These are phyloP conservation scores for Pseudopediastrum boryanum DNA, from an alignment of 139 green algal genomes.

Conservation along the genomic window DNA sequence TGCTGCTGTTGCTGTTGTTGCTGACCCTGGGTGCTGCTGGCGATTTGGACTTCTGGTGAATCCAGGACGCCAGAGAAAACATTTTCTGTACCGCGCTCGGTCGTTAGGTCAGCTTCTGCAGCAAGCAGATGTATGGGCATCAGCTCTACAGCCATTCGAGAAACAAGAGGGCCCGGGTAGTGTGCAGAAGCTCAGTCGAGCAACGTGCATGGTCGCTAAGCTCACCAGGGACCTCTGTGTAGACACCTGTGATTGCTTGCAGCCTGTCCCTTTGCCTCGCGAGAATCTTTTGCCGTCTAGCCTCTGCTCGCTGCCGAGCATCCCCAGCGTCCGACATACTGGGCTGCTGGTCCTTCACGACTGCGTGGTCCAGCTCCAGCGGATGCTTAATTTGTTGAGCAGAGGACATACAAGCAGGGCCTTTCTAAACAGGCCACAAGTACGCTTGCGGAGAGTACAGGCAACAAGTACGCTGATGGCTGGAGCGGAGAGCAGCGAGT, in stretches of 20 bases:
- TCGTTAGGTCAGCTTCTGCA: background rate
- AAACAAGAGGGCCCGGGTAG: background rate
- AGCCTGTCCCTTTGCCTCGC: constrained; percentile 36
- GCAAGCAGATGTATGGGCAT: background rate
- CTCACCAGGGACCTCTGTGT: background rate
- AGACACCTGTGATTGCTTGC: constrained; percentile 26
- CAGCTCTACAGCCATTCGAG: background rate
- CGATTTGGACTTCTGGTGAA: too few relatives aligned
- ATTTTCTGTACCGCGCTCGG: background rate
- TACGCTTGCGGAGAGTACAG: constrained; percentile 4
- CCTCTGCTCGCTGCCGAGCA: constrained; percentile 12
- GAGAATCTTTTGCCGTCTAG: constrained; percentile 32
- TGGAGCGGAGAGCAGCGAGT: too few relatives aligned
- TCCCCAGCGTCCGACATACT: background rate
- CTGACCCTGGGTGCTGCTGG: too few relatives aligned
- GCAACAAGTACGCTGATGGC: too few relatives aligned
- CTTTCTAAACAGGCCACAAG: background rate
- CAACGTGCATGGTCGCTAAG: background rate
- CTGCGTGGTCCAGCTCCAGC: too few relatives aligned
- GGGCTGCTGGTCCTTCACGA: background rate
- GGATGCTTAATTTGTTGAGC: too few relatives aligned
- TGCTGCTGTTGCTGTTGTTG: constrained; percentile 11
- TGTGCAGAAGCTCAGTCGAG: background rate
- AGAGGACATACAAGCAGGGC: background rate
- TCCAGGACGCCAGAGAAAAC: background rate